Evolutionary conservation across 2,329 filamentous ascomycete genomes (phyloP), one percentile per base, ranked within the genome.

Genomic region (Apiospora koreana): DNA sequence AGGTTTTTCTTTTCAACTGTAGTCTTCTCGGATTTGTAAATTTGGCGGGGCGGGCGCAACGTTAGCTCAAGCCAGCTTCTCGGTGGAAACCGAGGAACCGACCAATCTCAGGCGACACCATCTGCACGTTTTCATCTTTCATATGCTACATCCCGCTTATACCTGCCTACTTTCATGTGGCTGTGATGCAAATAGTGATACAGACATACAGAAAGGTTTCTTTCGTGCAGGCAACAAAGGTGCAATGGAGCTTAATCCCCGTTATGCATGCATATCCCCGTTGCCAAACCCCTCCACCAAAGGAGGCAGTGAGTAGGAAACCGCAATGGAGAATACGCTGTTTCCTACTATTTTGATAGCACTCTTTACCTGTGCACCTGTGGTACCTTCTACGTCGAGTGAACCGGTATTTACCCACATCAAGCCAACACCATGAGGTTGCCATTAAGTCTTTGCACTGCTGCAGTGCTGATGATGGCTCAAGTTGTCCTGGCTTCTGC

Each of bases 401-500:
- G 21, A 9, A n/a, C 9, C 31, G 35, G 14, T 12, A 12, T 6
- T 18, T 12, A 7, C 7, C 54, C 31, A 9, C 18, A 3, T 62
- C 31, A 2, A 62, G 18, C 16, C 28, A 23, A 38, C 54, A 38
- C n/a, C 54, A 38, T 50, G 7, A 48, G 35, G 54, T 18, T n/a
- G 31, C 12, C 31, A 38, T 38, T 8, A 2, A 5, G 9, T 12
- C 54, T 62, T 10, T 18, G 23, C 23, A 54, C 48, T 4, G 6
- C 25, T n/a, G 18, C 21, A 5, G 54, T 23, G 3, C 45, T 35
- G 31, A 38, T n/a, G 6, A 41, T 68, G 45, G 66, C 66, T 41
- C 66, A 68, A 42, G 7, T 25, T 31, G 66, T 68, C 66, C 45
- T 68, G 43, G 43, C 66, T n/a, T 54, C 66, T 21, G 9, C 31